Evolutionary conservation across 371 early-diverging fungal genomes (phyloP).

Genomic region (Racocetra persica): DNA sequence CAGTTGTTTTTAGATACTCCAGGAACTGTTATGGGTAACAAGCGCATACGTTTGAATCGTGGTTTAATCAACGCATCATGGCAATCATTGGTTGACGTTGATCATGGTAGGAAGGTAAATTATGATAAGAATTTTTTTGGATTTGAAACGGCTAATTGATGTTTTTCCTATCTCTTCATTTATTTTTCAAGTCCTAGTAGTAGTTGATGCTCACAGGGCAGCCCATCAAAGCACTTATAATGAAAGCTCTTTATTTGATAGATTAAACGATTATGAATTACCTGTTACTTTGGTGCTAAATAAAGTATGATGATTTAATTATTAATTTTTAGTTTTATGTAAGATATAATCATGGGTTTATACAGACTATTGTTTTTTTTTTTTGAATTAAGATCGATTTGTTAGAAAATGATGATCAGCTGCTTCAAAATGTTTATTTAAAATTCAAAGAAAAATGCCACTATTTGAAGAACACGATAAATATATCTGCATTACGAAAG

Average conservation of each 20-base stretch:
- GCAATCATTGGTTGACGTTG: slow-evolving; percentile 75
- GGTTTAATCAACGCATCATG: slow-evolving; percentile 76
- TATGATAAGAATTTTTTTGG: neutral
- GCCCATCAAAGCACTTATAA: slow-evolving; percentile 54
- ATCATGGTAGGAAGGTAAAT: slow-evolving; percentile 54
- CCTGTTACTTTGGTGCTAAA: slow-evolving; percentile 76
- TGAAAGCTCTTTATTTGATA: slow-evolving; percentile 66
- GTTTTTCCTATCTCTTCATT: neutral
- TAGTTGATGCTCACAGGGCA: slow-evolving; percentile 70
- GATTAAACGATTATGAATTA: slow-evolving; percentile 53
- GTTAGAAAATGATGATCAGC: neutral
- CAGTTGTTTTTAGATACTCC: slow-evolving; percentile 71
- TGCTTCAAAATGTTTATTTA: neutral
- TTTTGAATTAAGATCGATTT: slow-evolving; percentile 21
- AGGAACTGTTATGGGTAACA: slow-evolving; percentile 59
- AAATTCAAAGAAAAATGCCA: slow-evolving; percentile 48
- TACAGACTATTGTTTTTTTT: neutral
- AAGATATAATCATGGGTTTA: neutral
- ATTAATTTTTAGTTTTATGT: neutral
- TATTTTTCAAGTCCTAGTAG: slow-evolving; percentile 55
- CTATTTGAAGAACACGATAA: slow-evolving; percentile 50
- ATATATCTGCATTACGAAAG: slow-evolving; percentile 58
- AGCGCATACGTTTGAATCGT: slow-evolving; percentile 59
- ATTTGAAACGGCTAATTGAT: neutral
- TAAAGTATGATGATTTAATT: slow-evolving; percentile 57